Conservation (phyloP, 345 rosid genomes). For the Geranium rotundifolium region DNA sequence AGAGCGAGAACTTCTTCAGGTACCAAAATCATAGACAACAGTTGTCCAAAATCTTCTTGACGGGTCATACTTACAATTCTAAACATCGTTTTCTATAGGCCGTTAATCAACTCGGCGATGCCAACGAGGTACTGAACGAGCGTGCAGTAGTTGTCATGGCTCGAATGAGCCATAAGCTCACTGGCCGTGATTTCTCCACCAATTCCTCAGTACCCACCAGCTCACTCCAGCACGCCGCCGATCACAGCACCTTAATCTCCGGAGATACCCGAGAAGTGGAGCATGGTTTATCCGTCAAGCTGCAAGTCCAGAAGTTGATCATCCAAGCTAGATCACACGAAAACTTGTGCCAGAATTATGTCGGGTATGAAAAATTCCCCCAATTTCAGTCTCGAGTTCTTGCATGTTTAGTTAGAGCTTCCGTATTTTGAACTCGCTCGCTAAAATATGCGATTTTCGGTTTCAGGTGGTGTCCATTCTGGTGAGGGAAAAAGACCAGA, state of each 20-base stretch:
- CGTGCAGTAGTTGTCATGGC: constrained; percentile 93
- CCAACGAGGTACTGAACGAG: constrained; percentile 87
- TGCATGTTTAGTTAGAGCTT: background rate
- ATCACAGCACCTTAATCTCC: constrained; percentile 57
- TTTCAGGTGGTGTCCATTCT: constrained; percentile 2
- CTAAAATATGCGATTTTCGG: background rate
- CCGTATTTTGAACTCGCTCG: background rate
- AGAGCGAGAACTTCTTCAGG: constrained; percentile 94
- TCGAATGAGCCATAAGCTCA: constrained; percentile 85
- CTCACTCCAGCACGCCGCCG: constrained; percentile 40
- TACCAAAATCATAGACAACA: constrained; percentile 11
- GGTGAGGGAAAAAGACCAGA: background rate
- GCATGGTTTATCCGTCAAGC: constrained; percentile 76
- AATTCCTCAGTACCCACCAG: constrained; percentile 36
- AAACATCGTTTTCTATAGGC: constrained; percentile 35
- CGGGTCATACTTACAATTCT: constrained; percentile 7
- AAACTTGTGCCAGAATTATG: constrained; percentile 91
- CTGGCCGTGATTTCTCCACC: constrained; percentile 82
- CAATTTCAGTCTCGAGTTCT: too few species aligned
- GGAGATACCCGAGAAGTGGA: constrained; percentile 88
- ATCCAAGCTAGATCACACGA: constrained; percentile 79
- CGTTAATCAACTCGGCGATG: constrained; percentile 93
- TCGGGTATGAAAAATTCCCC: too few species aligned
- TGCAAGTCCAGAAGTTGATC: constrained; percentile 93
- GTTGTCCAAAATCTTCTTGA: background rate